Percentiles rank a stretch among this genome's conserved stretches.
phyloP scores from a whole-genome alignment of 1,139 yeast genomes.

The Protomyces macrosporus region DNA sequence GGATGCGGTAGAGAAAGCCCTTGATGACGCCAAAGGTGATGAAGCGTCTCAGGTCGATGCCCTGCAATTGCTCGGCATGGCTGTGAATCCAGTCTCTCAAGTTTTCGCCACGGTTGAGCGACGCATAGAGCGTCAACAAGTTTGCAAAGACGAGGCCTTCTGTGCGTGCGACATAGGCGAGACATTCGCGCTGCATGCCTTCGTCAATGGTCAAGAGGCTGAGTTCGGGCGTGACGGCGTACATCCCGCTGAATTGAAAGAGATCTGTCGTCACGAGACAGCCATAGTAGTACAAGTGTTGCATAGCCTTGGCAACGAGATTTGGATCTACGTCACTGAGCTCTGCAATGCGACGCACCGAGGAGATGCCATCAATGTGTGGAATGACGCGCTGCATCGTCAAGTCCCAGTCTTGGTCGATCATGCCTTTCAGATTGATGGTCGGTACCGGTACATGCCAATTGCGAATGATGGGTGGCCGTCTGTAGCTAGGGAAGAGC shows the following conservation, averaged over 20 bases:
- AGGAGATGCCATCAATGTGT: constrained; percentile 79
- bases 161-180: constrained; percentile 53
- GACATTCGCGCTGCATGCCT: constrained; percentile 76
- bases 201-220: constrained; percentile 60
- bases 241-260: constrained; percentile 80
- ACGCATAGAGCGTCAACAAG: constrained; percentile 58
- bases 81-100: constrained; percentile 75
- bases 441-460: constrained; percentile 85
- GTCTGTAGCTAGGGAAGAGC: constrained; percentile 76
- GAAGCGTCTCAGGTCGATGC: constrained; percentile 77
- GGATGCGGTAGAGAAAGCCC: constrained; percentile 74
- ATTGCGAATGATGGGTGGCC: constrained; percentile 67
- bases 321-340: constrained; percentile 75
- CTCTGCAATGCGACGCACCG: constrained; percentile 68
- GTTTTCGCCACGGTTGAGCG: constrained; percentile 71
- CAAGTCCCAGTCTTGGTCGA: constrained; percentile 95
- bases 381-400: constrained; percentile 87
- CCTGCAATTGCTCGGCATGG: constrained; percentile 53
- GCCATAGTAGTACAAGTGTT: constrained; percentile 83
- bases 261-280: constrained; percentile 78
- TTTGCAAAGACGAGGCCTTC: constrained; percentile 49
- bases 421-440: constrained; percentile 52
- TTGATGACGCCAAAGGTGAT: constrained; percentile 79
- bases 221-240: constrained; percentile 81
- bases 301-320: constrained; percentile 79